Conservation (phyloP, 1,139 yeast genomes). For the Entelexis paramagnoliae region DNA sequence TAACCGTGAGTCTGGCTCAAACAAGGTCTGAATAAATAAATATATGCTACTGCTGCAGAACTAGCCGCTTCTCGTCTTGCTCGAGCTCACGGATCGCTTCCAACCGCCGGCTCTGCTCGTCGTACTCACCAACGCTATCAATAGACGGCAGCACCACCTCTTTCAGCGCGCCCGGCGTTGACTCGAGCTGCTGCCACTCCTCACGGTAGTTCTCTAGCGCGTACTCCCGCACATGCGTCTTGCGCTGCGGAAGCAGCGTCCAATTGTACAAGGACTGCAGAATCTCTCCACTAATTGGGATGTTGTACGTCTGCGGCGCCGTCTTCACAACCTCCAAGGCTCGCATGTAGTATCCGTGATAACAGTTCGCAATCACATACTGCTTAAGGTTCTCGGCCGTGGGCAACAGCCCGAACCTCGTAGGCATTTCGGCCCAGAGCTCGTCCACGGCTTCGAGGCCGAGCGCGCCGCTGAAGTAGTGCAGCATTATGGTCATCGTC, state of each 20-base stretch:
- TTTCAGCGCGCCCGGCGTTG: constrained; percentile 32
- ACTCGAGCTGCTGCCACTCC: constrained; percentile 41
- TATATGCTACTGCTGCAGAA: background rate
- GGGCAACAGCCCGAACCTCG: constrained; percentile 43
- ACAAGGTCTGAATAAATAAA: background rate
- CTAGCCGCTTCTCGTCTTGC: constrained; percentile 3
- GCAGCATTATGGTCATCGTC: constrained; percentile 62
- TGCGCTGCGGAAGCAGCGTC: constrained; percentile 44
- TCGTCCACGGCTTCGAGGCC: constrained; percentile 50
- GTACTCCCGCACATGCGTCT: constrained; percentile 44
- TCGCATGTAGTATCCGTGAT: constrained; percentile 50
- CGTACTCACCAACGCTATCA: constrained; percentile 26
- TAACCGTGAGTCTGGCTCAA: too few relatives aligned
- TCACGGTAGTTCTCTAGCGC: constrained; percentile 39
- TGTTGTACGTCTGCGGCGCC: constrained; percentile 40
- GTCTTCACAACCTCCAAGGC: constrained; percentile 47
- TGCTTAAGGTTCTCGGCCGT: constrained; percentile 49
- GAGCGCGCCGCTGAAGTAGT: constrained; percentile 44
- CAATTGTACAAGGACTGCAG: constrained; percentile 51
- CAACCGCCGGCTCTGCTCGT: constrained; percentile 26
- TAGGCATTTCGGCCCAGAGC: constrained; percentile 54
- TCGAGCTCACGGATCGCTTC: constrained; percentile 21
- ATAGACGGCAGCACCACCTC: constrained; percentile 25
- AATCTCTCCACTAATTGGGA: constrained; percentile 43
- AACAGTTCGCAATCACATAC: constrained; percentile 63